Percentiles rank a stretch among this genome's conserved stretches.
phyloP scores from a whole-genome alignment of 805 yeast species.

The Blastobotrys parvus region DNA sequence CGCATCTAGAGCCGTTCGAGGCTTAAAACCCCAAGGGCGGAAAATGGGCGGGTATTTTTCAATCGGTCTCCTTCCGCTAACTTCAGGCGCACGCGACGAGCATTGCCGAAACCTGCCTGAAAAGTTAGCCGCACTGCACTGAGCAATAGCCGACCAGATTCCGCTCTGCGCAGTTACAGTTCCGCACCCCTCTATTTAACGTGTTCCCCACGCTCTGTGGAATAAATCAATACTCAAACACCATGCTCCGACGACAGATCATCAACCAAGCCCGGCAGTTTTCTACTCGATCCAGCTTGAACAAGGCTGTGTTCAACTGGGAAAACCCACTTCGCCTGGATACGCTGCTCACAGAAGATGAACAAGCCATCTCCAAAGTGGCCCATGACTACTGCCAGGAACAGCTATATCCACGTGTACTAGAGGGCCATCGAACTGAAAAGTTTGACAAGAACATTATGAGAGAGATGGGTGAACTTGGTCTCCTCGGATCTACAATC shows the following conservation, averaged over 20 bases:
- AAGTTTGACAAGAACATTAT: conserved; percentile 28
- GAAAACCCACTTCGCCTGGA: conserved; percentile 31
- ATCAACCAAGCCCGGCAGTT: not conserved
- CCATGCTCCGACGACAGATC: not conserved
- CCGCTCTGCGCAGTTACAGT: no score
- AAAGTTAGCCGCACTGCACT: not conserved
- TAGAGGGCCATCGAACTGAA: conserved; percentile 35
- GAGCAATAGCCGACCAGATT: no score
- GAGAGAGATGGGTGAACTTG: conserved; percentile 35
- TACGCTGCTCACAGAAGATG: conserved; percentile 32
- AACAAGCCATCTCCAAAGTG: conserved; percentile 29
- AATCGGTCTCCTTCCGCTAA: not conserved
- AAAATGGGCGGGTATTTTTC: not conserved
- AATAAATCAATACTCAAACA: not conserved
- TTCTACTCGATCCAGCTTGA: not conserved
- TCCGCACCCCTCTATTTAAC: not conserved
- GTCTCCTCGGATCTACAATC: conserved; percentile 34
- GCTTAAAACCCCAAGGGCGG: not conserved
- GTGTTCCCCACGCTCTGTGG: not conserved
- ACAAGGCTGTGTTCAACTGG: conserved; percentile 27
- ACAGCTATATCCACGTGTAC: conserved; percentile 30
- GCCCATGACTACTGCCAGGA: conserved; percentile 33
- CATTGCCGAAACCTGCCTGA: not conserved
- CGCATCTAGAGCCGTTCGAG: not conserved
- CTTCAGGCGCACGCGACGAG: not conserved